Evolutionary conservation across 257 asterid species (phyloP), one percentile per base, ranked within the genome.

Genomic region (Solanum habrochaites): DNA sequence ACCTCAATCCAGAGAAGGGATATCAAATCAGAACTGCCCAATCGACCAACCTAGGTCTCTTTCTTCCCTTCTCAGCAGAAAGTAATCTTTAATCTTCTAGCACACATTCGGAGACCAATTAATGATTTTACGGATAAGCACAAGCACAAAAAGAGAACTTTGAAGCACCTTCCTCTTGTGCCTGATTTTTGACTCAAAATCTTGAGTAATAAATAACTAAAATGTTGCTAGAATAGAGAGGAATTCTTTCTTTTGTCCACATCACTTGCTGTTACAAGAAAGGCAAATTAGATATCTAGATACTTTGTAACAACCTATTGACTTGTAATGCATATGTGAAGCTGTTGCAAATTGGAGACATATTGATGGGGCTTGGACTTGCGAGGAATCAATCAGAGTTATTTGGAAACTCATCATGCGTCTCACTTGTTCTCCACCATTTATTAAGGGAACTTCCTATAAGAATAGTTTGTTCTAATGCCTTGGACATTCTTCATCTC

Each of bases 391-490:
- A 86, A 67, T 88, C 96, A 87, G 87, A 80, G 89, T 86, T 89
- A 90, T 91, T 90, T 88, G 93, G 92, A 88, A 91, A 92, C 62
- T 83, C 86, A 85, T 85, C 97, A 37, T 93, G 92, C 87, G 62
- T 91, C 91, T 91, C 99, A 29, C 82, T 96, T 66, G 74, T 94
- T 83, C 97, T 96, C 89, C 96, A 95, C 88, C 91, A 95, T 88
- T 87, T 95, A 86, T 91, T 96, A 86, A 93, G 90, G 89, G 98
- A 95, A 89, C 98, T 96, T 87, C 98, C 98, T 15, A 83, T 88
- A 87, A 94, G 88, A 73, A 87, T 91, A 84, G 89, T 88, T 89
- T 93, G 94, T 89, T 89, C 90, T 72, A 88, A 90, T 88, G 95
- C 97, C 8, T 80, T 95, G 91, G 95, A 91, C 90, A 89, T 96